Evolutionary conservation across 2,329 filamentous ascomycete species (phyloP).

Genomic region (Scopulariopsis brevicaulis): DNA sequence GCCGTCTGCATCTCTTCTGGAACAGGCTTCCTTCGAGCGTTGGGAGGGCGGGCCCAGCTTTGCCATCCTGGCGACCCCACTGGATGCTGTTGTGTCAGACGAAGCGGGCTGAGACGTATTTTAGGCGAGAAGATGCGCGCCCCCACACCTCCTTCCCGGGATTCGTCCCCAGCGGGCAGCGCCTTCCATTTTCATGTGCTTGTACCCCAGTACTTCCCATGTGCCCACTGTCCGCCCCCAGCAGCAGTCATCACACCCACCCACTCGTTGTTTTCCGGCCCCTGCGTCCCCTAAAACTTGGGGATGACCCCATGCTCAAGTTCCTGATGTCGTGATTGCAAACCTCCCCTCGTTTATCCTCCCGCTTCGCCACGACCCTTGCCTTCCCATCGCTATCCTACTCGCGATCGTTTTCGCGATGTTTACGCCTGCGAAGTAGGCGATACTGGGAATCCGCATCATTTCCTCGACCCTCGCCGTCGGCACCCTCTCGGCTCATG

Average conservation of each 20-base stretch:
- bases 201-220: neutral
- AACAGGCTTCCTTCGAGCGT: neutral
- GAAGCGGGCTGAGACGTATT: too few species aligned
- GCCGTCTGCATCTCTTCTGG: neutral
- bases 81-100: too few species aligned
- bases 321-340: neutral
- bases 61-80: too few species aligned
- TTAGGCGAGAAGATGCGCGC: neutral
- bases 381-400: neutral
- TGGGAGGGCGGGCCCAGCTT: too few species aligned
- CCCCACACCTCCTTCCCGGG: neutral
- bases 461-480: neutral
- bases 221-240: neutral
- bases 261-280: neutral
- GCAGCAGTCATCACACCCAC: constrained; percentile 1
- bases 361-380: neutral
- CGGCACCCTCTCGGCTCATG: constrained; percentile 13
- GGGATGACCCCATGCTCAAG: neutral
- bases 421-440: neutral
- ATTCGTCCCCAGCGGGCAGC: neutral
- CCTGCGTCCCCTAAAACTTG: constrained; percentile 3
- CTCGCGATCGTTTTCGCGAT: neutral
- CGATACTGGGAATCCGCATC: neutral
- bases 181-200: neutral
- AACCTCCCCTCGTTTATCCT: neutral